Evolutionary conservation across 2,329 filamentous ascomycete genomes (phyloP).

Genomic region (Pestalotiopsis sp.): DNA sequence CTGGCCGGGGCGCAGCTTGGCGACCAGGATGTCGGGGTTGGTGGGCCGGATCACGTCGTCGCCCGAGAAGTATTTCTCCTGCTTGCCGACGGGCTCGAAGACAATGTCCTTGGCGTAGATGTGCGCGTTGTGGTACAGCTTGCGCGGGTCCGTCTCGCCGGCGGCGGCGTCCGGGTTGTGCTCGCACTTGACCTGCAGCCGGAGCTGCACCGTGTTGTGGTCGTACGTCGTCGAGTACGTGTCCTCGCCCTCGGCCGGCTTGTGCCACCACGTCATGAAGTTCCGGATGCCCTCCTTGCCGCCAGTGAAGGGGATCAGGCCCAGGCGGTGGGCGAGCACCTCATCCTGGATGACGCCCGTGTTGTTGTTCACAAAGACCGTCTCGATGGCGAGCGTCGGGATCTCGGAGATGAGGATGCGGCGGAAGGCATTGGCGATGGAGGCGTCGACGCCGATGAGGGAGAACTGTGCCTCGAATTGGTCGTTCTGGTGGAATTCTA

Average conservation of each 20-base stretch:
- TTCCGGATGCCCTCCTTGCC: conserved; percentile 73
- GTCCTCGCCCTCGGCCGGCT: conserved; percentile 66
- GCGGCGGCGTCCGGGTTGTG: conserved; percentile 73
- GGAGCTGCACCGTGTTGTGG: conserved; percentile 84
- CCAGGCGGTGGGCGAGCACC: conserved; percentile 87
- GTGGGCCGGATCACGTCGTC: conserved; percentile 72
- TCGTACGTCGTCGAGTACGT: conserved; percentile 67
- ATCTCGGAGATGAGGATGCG: conserved; percentile 95
- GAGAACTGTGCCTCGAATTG: conserved; percentile 83
- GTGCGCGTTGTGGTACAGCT: conserved; percentile 84
- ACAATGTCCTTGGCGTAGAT: conserved; percentile 79
- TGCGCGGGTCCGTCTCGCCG: conserved; percentile 78
- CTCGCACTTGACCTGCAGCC: conserved; percentile 78
- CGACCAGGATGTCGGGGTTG: conserved; percentile 91
- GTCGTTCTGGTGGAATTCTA: conserved; percentile 85
- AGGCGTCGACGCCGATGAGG: conserved; percentile 87
- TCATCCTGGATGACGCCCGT: conserved; percentile 98
- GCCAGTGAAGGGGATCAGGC: conserved; percentile 87
- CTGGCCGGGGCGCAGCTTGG: conserved; percentile 91
- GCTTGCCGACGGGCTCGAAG: conserved; percentile 76
- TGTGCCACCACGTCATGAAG: conserved; percentile 82
- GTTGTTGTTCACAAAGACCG: conserved; percentile 92
- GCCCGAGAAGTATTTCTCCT: conserved; percentile 70
- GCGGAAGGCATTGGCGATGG: conserved; percentile 95
- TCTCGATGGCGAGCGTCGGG: conserved; percentile 91